Percentiles rank a stretch among this genome's conserved stretches.
These are phyloP conservation scores for Knufia petricola DNA, from an alignment of 2,329 filamentous ascomycete genomes.

Conservation along the genomic window DNA sequence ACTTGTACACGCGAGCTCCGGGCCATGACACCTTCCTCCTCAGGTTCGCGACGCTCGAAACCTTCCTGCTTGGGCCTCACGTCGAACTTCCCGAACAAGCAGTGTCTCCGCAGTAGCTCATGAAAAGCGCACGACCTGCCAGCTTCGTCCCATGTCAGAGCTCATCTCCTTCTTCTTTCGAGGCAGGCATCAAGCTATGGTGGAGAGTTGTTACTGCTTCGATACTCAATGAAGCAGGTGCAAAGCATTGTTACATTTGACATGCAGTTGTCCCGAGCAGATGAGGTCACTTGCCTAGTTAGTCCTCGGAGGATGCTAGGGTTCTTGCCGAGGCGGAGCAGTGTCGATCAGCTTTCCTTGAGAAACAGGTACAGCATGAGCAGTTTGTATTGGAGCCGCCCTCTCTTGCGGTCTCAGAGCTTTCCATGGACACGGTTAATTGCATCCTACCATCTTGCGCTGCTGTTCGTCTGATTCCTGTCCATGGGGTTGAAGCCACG, in stretches of 20 bases:
- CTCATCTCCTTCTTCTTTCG: neutral
- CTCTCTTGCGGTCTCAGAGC: neutral
- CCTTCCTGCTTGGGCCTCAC: neutral
- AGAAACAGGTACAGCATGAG: neutral
- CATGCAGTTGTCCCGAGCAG: neutral
- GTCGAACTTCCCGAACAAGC: neutral
- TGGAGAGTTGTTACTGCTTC: neutral
- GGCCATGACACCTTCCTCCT: neutral
- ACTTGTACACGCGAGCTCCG: neutral
- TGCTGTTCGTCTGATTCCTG: too few species aligned
- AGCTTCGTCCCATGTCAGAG: neutral
- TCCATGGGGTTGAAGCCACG: too few species aligned
- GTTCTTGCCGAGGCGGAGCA: neutral
- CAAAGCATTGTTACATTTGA: constrained; percentile 3
- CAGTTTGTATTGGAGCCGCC: too few species aligned
- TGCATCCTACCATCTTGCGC: too few species aligned
- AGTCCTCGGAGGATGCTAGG: neutral
- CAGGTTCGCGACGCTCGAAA: neutral
- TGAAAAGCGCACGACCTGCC: neutral
- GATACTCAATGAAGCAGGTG: constrained; percentile 5
- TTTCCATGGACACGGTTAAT: neutral
- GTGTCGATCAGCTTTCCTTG: neutral
- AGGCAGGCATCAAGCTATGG: neutral
- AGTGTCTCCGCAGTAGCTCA: neutral
- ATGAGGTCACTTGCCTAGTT: constrained; percentile 2